Conservation (phyloP, 2,329 filamentous ascomycete genomes). For the Periconia digitata region DNA sequence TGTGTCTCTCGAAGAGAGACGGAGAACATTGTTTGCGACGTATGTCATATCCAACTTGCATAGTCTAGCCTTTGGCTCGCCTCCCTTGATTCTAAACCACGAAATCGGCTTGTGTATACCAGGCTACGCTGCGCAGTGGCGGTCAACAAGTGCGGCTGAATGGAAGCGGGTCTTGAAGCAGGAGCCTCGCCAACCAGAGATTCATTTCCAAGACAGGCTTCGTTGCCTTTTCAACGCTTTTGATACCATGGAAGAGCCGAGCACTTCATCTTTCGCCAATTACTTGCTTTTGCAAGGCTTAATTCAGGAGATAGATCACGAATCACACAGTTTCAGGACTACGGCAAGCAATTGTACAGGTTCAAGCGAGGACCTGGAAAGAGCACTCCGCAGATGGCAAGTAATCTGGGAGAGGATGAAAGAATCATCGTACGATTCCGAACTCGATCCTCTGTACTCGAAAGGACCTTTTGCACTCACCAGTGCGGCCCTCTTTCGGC, state of each 20-base stretch:
- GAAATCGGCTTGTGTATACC: neutral
- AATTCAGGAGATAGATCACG: neutral
- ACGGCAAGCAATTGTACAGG: neutral
- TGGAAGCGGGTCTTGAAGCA: neutral
- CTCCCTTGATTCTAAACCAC: neutral
- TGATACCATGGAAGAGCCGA: neutral
- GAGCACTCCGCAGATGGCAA: neutral
- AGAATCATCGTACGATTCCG: neutral
- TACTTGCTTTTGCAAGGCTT: neutral
- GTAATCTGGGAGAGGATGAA: neutral
- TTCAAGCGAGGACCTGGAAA: neutral
- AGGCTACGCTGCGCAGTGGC: neutral
- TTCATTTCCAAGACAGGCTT: neutral
- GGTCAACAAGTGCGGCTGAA: neutral
- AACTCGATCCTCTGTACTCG: neutral
- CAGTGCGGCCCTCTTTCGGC: neutral
- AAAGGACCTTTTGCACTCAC: neutral
- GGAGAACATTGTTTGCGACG: neutral
- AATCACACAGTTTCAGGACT: neutral
- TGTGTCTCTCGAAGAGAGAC: neutral
- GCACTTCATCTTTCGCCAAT: neutral
- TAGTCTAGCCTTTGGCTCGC: neutral
- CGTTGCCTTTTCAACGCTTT: neutral
- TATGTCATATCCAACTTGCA: neutral
- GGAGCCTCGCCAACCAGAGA: neutral